Evolutionary conservation across 1,139 yeast species (phyloP), one percentile per base, ranked within the genome.

Genomic region (Zhuliangozyma blackwelliae): DNA sequence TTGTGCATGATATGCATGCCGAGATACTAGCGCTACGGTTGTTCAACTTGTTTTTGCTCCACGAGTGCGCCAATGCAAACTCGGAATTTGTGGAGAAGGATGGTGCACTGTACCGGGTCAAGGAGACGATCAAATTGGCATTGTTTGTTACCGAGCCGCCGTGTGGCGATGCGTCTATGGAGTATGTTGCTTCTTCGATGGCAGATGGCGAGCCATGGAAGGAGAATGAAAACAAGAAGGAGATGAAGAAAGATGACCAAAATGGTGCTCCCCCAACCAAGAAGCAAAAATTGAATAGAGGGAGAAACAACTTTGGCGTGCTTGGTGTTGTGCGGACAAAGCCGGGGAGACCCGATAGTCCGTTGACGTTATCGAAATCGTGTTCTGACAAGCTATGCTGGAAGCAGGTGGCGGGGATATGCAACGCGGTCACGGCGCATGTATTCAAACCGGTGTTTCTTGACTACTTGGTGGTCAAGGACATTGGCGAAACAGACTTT

Each of bases 1-100:
- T 87, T 8, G 66, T 90, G 0, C 97, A 90, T 52, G 97, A 90
- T 55, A 68, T 79, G 59, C 98, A 90, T 60, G 97, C 97, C 0
- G 98, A 90, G 53, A 73, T 88, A 1, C 59, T 92, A 16, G 75
- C 85, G 0, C 44, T 89, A 1, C 59, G 97, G 27, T 75, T 79
- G 2, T 79, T 90, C 52, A 89, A 89, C 49, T 51, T 62, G 56
- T 63, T 49, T 43, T 41, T 68, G 27, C 40, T 67, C 31, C 56
- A 59, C 29, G 66, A 66, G 41, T 52, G 57, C 22, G 13, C 6
- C 7, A 38, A 37, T 26, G 23, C 9, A 16, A 26, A 10, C 5
- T 32, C 33, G 1, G 44, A 41, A 12, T 27, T 13, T 12, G 9
- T 8, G 5, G 38, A 40, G 4, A 12, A 31, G 13, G 27, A 44